Base-by-base conservation (phyloP, 371 early-diverging fungal genomes). In the Mortierella sp. region DNA sequence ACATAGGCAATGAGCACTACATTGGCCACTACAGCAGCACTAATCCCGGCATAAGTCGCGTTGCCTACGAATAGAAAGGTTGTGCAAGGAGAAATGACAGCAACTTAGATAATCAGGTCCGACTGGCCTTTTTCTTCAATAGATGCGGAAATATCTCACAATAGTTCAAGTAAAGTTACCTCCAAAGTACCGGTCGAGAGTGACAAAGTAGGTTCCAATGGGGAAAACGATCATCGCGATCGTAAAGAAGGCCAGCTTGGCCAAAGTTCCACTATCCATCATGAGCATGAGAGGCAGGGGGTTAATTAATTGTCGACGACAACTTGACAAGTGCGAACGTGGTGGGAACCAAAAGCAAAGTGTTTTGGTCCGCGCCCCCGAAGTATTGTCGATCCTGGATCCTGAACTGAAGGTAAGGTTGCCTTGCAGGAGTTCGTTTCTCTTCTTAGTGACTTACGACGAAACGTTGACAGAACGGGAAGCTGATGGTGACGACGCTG, bases 21-120 rank as follows among this genome's bases (percentile, higher is more conserved):
- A 68, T 91, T 90, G 34, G 90, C 90, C 72, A 90, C 80, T 14
- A 83, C 87, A 8, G 91, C 91, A 42, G 90, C 90, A 26, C 87
- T 82, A 75, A 89, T 90, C 31, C 90, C 91, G 4, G 90, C 90
- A 81, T 91, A 91, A 0, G 88, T 90, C 6, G 88, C 88, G 72
- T 92, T 91, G 52, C 90, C 92, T 90, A 80, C 21, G 19, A 21
- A 9, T 10, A 50, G 38, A 9, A 16, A 34, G 63, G 8, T 16
- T 48, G 76, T 9, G 44, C 11, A 8, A 55, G 26, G 38, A 38
- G 42, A 14, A 16, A 50, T 16, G 16, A 16, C 3, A 1, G 50
- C 50, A 50, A 6, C 13, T 31, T 11, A 52, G 34, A 26, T 24
- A 73, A 0, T 21, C 57, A 5, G 1, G 65, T 8, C 8, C 6